Evolutionary conservation across 805 yeast genomes (phyloP).

Genomic region (Candida suzukii): DNA sequence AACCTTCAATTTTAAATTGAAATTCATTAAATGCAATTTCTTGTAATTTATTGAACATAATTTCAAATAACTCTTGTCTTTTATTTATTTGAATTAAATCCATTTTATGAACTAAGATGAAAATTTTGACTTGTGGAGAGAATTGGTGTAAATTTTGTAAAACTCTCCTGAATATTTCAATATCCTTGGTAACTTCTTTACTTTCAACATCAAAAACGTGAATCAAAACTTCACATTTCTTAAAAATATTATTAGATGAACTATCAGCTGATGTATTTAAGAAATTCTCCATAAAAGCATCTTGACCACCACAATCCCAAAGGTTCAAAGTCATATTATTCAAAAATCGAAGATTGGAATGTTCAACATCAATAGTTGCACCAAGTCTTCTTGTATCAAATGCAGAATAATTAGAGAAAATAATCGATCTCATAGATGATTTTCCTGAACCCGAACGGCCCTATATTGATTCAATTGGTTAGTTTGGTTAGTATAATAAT

Average conservation of each 20-base stretch:
- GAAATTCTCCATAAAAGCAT: slow-evolving; percentile 92
- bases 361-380: slow-evolving; percentile 98
- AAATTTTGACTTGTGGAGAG: slow-evolving; percentile 87
- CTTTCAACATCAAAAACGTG: slow-evolving; percentile 96
- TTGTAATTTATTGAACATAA: slow-evolving; percentile 78
- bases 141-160: slow-evolving; percentile 73
- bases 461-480: slow-evolving; percentile 22
- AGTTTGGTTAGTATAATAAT: too few relatives aligned
- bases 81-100: slow-evolving; percentile 86
- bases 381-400: slow-evolving; percentile 93
- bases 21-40: slow-evolving; percentile 59
- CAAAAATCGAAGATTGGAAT: slow-evolving; percentile 83
- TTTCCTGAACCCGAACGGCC: slow-evolving; percentile 98
- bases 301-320: slow-evolving; percentile 99
- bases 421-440: slow-evolving; percentile 94
- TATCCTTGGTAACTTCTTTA: slow-evolving; percentile 85
- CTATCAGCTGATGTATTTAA: slow-evolving; percentile 19
- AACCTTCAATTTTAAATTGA: slow-evolving; percentile 65
- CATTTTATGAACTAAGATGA: slow-evolving; percentile 91
- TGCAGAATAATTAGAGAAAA: slow-evolving; percentile 92
- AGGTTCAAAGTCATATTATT: slow-evolving; percentile 93
- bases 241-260: slow-evolving; percentile 86
- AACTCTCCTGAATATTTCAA: slow-evolving; percentile 83
- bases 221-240: slow-evolving; percentile 91
- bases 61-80: slow-evolving; percentile 72